A percentile compares a stretch with the other conserved stretches of the same genome.
Conservation (phyloP, 2,329 filamentous ascomycete species). For the Capronia coronata region DNA sequence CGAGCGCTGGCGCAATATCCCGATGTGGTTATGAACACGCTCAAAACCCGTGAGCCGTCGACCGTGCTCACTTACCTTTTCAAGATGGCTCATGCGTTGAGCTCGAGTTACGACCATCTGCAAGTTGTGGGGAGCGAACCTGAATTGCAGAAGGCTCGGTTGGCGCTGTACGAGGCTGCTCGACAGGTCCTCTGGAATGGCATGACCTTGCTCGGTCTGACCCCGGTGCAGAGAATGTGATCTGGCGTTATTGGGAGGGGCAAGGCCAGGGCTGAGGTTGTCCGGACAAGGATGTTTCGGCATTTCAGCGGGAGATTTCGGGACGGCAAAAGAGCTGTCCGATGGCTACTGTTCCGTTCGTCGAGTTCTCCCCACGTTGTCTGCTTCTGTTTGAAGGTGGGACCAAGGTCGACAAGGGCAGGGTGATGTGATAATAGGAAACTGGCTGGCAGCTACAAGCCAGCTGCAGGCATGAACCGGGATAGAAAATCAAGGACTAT, state of each 20-base stretch:
- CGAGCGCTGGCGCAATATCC: slow-evolving; percentile 59
- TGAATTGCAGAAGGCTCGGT: slow-evolving; percentile 52
- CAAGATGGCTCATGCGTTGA: slow-evolving; percentile 58
- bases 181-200: slow-evolving; percentile 60
- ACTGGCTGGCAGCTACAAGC: neutral
- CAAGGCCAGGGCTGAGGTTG: slow-evolving; percentile 4
- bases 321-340: slow-evolving; percentile 1
- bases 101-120: slow-evolving; percentile 56
- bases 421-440: neutral
- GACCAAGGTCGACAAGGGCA: neutral
- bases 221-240: slow-evolving; percentile 53
- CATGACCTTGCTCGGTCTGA: slow-evolving; percentile 58
- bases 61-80: slow-evolving; percentile 62
- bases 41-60: slow-evolving; percentile 61
- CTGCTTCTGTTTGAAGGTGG: neutral
- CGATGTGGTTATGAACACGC: slow-evolving; percentile 56
- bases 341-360: slow-evolving; percentile 1
- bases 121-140: slow-evolving; percentile 56
- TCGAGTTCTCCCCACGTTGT: neutral
- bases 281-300: slow-evolving; percentile 7
- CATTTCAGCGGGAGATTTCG: slow-evolving; percentile 15
- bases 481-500: neutral
- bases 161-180: slow-evolving; percentile 56
- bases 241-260: neutral
- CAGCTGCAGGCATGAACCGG: neutral